These are phyloP conservation scores for Astrothelium subdiscretum DNA, from an alignment of 495 filamentous ascomycete species.

Conservation along the genomic window DNA sequence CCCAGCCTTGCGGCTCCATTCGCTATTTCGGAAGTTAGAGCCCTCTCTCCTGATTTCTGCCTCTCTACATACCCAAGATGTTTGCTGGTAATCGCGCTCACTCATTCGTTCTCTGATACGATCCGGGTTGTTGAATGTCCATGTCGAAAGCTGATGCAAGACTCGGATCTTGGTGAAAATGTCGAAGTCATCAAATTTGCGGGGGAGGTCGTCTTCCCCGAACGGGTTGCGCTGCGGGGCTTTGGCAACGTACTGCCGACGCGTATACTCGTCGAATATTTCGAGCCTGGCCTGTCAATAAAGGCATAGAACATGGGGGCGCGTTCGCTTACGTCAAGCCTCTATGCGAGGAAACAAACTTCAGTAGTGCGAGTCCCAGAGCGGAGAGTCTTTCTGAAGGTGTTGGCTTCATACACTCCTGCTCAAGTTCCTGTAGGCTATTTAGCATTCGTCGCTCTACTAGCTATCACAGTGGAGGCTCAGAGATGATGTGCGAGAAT, in stretches of 20 bases:
- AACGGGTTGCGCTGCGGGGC: constrained; percentile 76
- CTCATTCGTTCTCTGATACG: constrained; percentile 77
- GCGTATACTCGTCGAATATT: constrained; percentile 88
- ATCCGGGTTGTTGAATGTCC: constrained; percentile 79
- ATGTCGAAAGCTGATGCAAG: constrained; percentile 79
- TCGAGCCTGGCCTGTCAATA: constrained; percentile 47
- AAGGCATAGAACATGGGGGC: not conserved
- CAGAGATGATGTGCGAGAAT: not conserved
- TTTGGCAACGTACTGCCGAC: constrained; percentile 78
- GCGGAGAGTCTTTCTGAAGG: constrained; percentile 60
- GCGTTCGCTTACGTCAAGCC: constrained; percentile 63
- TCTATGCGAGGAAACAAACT: constrained; percentile 87
- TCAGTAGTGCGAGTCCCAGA: constrained; percentile 80
- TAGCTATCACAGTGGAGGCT: not conserved
- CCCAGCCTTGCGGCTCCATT: constrained; percentile 85
- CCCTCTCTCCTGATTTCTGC: not conserved
- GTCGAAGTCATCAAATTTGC: constrained; percentile 70
- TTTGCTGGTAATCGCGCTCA: constrained; percentile 70
- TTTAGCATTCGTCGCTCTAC: not conserved
- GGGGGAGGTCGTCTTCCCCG: constrained; percentile 60
- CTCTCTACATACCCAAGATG: constrained; percentile 57
- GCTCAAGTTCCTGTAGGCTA: constrained; percentile 64
- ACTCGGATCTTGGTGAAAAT: constrained; percentile 78
- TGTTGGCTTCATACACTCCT: constrained; percentile 68
- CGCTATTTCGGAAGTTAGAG: constrained; percentile 40